Base-by-base conservation (phyloP, 139 green algal species). In the Chlamydomonas schloesseri region DNA sequence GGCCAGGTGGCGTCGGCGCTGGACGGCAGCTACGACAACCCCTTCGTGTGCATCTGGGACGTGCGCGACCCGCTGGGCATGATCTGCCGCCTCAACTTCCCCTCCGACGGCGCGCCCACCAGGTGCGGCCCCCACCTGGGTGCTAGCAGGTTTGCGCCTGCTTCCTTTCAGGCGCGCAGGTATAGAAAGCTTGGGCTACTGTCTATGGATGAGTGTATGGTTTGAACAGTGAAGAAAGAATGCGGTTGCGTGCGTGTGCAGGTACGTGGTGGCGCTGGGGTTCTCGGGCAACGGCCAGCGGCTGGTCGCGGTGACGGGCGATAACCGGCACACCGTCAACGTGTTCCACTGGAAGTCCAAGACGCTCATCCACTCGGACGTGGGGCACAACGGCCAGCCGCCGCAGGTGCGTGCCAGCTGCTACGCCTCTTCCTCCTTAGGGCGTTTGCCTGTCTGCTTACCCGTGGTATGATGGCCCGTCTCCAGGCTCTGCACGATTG, bases 261-360 rank as follows among this genome's bases (percentile, higher is more conserved):
- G 81, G 37, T 89, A 70, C 75, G 87, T 95, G 28, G 83, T 90
- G 55, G 92, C 91, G 24, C 60, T 95, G 64, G 89, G 78, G 0
- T 97, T 97, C 82, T 94, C 88, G 13, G 90, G 88, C 17, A 75
- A 89, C 73, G 92, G 93, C 23, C 36, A 76, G 37, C 69, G 87
- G 21, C 87, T 97, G 68, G 91, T 95, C 53, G 87, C 87, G 24
- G 94, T 97, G 23, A 92, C 88, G 8, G 91, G 88, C 21, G 94
- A 97, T 85, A 96, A 96, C 88, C 68, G 81, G 29, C 94, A 97
- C 93, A 95, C 90, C 14, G 87, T 95, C 28, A 80, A 82, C 60
- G 65, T 97, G 8, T 95, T 90, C 69, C 82, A 95, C 85, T 96
- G 93, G 93, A 73, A 83, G 34, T 83, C 34, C 60, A 93, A 89